Evolutionary conservation across 768 basidiomycete species (phyloP), one percentile per base, ranked within the genome.

Genomic region (Chalciporus piperatus): DNA sequence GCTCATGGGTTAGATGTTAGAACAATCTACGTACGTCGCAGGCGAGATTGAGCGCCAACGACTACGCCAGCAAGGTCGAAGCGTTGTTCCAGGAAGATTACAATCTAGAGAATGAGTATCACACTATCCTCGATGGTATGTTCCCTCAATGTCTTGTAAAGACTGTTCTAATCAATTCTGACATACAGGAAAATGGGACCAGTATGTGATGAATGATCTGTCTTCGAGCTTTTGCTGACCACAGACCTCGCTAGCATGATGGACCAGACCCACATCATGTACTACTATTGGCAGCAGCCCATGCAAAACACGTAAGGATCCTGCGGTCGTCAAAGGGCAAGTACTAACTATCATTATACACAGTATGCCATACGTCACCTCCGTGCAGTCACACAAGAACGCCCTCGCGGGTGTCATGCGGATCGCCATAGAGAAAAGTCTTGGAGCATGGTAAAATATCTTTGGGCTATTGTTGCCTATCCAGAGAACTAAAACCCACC

Each of bases 201-300:
- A 41, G 40, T 41, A 41, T 16, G 51, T 43, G 41, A 44, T 8
- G 33, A 3, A 25, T 25, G 8, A 16, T 16, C 4, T 17, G 32
- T n/a, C 14, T 16, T 8, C 11, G 28, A 20, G 28, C 14, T 6
- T 41, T 41, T 23, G 37, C 30, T 45, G 25, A 45, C 23, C 13
- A n/a, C 11, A 17, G 57, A 13, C 59, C 40, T 61, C 63, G n/a
- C 1, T 30, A 78, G 76, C 60, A 86, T 87, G 78, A 84, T 88
- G 81, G 82, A 84, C 60, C 84, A 86, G 61, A 83, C 84, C n/a
- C 83, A 77, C 74, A 81, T 66, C 60, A 82, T 51, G 78, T 86
- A 83, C 54, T 80, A 75, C 54, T 85, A 87, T 65, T 86, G 85
- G 82, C 85, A 89, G 54, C 83, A 84, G 59, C 84, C 85, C 4